phyloP scores from a whole-genome alignment of 2,329 filamentous ascomycete genomes.

The Diaporthe sp. region DNA sequence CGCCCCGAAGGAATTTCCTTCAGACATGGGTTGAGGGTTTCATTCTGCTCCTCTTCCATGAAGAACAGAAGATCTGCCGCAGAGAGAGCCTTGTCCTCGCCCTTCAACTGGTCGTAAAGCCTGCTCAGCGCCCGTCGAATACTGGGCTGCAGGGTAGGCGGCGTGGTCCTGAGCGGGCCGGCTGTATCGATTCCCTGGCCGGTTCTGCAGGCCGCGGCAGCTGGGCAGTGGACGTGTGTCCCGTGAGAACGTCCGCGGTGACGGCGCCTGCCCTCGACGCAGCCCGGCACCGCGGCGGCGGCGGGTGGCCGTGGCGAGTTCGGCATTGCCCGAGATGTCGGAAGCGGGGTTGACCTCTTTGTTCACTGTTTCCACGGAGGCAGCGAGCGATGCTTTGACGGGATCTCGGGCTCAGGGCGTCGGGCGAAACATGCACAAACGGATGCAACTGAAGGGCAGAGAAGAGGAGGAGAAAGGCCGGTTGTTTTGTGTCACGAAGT shows the following conservation, averaged over 20 bases:
- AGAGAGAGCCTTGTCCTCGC: constrained; percentile 25
- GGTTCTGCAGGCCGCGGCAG: constrained; percentile 15
- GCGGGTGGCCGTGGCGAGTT: not conserved
- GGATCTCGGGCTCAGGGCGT: not conserved
- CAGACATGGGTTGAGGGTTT: constrained; percentile 12
- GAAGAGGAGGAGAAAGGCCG: constrained; percentile 5
- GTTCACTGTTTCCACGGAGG: not conserved
- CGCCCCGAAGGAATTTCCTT: constrained; percentile 52
- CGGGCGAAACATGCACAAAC: not conserved
- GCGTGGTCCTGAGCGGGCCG: not conserved
- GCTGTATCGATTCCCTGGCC: constrained; percentile 15
- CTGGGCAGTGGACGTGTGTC: constrained; percentile 25
- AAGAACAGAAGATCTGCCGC: constrained; percentile 23
- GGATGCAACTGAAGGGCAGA: not conserved
- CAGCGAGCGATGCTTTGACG: not conserved
- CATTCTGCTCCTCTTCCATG: constrained; percentile 24
- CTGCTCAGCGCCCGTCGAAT: constrained; percentile 29
- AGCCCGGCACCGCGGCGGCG: constrained; percentile 16
- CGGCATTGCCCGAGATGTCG: not conserved
- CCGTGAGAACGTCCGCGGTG: constrained; percentile 33
- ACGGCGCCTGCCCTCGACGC: constrained; percentile 20
- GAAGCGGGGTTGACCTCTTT: not conserved
- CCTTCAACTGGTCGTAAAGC: constrained; percentile 37
- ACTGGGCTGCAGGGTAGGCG: constrained; percentile 5
- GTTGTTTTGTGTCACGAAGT: not conserved